Conservation (phyloP, 1,284 basidiomycete genomes). For the Hemileia vastatrix region DNA sequence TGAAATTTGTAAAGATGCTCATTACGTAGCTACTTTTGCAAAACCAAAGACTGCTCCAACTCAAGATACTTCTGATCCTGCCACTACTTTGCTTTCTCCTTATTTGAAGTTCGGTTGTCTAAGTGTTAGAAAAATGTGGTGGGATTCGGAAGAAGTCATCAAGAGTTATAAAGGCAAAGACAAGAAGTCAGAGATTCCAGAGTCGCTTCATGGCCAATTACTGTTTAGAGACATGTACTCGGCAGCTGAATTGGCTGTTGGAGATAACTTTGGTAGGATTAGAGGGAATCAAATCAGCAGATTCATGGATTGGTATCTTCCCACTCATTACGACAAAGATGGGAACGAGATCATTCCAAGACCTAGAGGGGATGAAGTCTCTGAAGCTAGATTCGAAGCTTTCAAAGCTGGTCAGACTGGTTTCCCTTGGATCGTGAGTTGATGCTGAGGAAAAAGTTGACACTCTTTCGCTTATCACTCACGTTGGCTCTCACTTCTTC, state of each 20-base stretch:
- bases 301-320: slow-evolving; percentile 48
- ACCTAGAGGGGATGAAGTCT: slow-evolving; percentile 46
- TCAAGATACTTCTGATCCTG: slow-evolving; percentile 37
- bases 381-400: slow-evolving; percentile 46
- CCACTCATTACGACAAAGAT: no score
- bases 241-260: slow-evolving; percentile 47
- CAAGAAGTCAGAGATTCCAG: slow-evolving; percentile 25
- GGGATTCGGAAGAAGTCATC: no score
- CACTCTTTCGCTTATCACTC: no score
- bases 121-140: no score
- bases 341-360: slow-evolving; percentile 46
- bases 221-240: slow-evolving; percentile 34
- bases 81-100: slow-evolving; percentile 46
- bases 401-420: slow-evolving; percentile 49
- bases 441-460: no score
- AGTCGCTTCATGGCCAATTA: slow-evolving; percentile 29
- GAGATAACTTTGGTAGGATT: slow-evolving; percentile 46
- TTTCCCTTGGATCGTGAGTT: slow-evolving; percentile 51
- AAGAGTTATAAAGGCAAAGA: slow-evolving; percentile 35
- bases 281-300: slow-evolving; percentile 47
- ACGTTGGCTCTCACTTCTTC: no score
- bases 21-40: slow-evolving; percentile 48
- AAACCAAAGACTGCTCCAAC: slow-evolving; percentile 51
- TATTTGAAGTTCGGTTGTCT: slow-evolving; percentile 52
- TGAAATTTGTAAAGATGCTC: slow-evolving; percentile 46